Percentiles rank a stretch among this genome's conserved stretches.
Conservation (phyloP, 345 rosid species). For the Gossypium thurberi region DNA sequence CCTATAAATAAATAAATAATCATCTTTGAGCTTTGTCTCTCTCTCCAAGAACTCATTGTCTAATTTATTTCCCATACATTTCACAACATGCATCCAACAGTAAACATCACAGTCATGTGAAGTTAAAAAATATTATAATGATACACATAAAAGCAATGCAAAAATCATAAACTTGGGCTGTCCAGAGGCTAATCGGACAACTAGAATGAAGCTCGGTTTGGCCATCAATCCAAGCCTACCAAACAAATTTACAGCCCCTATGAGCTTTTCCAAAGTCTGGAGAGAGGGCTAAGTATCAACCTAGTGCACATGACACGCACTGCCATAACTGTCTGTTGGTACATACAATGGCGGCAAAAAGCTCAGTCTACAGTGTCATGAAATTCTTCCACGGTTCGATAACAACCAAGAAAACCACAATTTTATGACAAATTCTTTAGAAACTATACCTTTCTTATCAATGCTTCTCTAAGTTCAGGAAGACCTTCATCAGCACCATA, state of each 20-base stretch:
- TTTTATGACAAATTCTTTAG: neutral
- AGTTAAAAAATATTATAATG: neutral
- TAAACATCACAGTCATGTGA: neutral
- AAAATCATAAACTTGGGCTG: neutral
- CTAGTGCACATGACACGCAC: neutral
- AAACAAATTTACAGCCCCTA: neutral
- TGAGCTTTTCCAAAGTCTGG: neutral
- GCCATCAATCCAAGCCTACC: neutral
- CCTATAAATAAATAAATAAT: neutral
- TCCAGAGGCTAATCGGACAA: neutral
- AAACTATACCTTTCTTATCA: constrained; percentile 52
- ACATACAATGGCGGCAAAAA: neutral
- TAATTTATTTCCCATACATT: neutral
- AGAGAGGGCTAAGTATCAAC: neutral
- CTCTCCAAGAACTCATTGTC: neutral
- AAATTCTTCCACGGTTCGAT: too few species aligned
- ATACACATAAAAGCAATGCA: neutral
- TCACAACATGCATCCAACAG: neutral
- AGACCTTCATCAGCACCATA: constrained; percentile 95
- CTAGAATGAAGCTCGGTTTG: neutral
- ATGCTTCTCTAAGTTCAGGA: constrained; percentile 66
- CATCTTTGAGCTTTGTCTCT: neutral
- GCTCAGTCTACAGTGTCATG: neutral
- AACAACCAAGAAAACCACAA: constrained; percentile 1
- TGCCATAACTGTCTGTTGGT: neutral